Conservation (phyloP, 2,329 filamentous ascomycete genomes). For the Aureobasidium sp. region DNA sequence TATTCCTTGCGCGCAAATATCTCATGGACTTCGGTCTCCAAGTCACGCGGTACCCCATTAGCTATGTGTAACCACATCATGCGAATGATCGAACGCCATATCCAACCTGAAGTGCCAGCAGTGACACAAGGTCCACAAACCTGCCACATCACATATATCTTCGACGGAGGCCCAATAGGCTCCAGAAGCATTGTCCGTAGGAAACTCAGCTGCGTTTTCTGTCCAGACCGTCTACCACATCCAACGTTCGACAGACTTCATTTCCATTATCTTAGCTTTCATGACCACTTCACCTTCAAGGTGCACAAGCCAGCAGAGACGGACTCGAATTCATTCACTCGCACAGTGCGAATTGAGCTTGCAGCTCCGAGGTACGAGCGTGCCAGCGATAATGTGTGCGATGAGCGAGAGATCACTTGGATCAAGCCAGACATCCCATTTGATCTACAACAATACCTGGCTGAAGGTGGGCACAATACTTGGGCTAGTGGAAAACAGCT, state of each 20-base stretch:
- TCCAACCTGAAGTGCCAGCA: not conserved
- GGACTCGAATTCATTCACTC: not conserved
- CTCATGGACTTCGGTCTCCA: conserved; percentile 19
- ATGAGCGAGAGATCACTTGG: conserved; percentile 27
- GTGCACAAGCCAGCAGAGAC: conserved; percentile 15
- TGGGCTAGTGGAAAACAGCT: conserved; percentile 4
- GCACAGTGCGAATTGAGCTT: conserved; percentile 12
- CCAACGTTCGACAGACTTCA: conserved; percentile 26
- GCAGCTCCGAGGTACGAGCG: conserved; percentile 21
- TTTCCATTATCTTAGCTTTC: conserved; percentile 30
- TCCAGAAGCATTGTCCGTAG: conserved; percentile 14
- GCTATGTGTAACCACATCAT: conserved; percentile 1
- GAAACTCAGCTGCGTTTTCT: conserved; percentile 24
- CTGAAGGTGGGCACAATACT: conserved; percentile 27
- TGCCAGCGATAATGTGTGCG: conserved; percentile 24
- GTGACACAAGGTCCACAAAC: not conserved
- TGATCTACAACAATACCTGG: conserved; percentile 29
- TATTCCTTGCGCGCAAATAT: conserved; percentile 15
- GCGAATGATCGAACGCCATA: not conserved
- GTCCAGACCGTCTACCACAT: conserved; percentile 19
- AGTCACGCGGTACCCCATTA: not conserved
- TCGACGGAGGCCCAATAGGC: conserved; percentile 11
- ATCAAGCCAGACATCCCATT: conserved; percentile 31
- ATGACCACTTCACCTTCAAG: conserved; percentile 31
- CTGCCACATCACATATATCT: conserved; percentile 16